Conservation (phyloP, 805 yeast species). For the Candida takata region DNA sequence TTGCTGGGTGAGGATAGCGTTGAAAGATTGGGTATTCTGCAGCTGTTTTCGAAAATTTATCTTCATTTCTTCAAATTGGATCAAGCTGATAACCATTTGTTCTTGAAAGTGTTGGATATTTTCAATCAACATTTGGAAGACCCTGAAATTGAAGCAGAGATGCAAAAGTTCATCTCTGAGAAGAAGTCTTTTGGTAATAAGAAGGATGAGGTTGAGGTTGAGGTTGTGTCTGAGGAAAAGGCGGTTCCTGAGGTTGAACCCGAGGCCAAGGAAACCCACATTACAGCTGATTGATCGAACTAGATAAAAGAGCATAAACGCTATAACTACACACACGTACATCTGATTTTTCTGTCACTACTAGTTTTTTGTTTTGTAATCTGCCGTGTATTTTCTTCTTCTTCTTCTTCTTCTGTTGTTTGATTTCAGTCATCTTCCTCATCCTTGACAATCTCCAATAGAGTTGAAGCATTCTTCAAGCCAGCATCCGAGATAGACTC, state of each 20-base stretch:
- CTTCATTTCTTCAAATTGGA: conserved; percentile 37
- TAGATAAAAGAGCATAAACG: too few species aligned
- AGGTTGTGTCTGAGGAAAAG: too few species aligned
- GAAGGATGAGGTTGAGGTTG: neutral
- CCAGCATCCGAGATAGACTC: conserved; percentile 66
- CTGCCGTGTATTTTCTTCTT: too few species aligned
- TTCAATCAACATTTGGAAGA: conserved; percentile 34
- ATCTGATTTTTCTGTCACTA: neutral
- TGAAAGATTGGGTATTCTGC: conserved; percentile 63
- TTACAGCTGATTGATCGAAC: too few species aligned
- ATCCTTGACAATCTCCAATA: conserved; percentile 17
- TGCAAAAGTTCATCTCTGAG: conserved; percentile 31
- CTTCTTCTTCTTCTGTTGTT: neutral
- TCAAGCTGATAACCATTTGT: conserved; percentile 31
- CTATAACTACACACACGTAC: neutral
- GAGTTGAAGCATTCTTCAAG: conserved; percentile 65
- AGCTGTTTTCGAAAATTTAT: conserved; percentile 60
- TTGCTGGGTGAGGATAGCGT: conserved; percentile 54
- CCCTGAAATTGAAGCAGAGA: conserved; percentile 29
- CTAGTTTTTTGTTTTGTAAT: neutral
- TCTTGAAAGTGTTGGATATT: conserved; percentile 29
- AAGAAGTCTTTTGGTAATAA: conserved; percentile 27
- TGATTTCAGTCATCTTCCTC: neutral
- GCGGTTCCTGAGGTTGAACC: too few species aligned
- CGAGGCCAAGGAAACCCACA: too few species aligned